These are phyloP conservation scores for Camellia japonica DNA, from an alignment of 148 eudicot genomes.

Conservation along the genomic window DNA sequence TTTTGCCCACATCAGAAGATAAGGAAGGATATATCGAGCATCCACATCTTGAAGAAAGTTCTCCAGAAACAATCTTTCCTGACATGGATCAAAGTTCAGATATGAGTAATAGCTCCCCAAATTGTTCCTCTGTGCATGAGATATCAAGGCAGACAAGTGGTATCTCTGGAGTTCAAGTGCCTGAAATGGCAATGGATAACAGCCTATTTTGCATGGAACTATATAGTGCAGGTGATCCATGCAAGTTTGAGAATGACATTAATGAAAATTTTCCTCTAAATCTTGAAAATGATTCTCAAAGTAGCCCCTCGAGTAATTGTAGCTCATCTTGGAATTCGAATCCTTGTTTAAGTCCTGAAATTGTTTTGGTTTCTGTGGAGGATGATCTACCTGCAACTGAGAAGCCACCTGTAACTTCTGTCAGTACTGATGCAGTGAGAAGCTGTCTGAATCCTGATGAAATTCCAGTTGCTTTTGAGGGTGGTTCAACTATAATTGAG, in stretches of 20 bases:
- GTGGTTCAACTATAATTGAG: conserved; percentile 17
- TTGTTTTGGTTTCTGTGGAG: conserved; percentile 14
- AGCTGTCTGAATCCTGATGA: conserved; percentile 8
- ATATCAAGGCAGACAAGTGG: background rate
- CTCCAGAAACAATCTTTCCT: conserved; percentile 22
- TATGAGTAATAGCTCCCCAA: conserved; percentile 15
- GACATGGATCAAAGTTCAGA: conserved; percentile 22
- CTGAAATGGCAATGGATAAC: background rate
- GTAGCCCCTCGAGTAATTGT: conserved; percentile 9
- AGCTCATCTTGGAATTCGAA: conserved; percentile 14
- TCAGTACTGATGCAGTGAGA: background rate
- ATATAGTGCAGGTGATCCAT: background rate
- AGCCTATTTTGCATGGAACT: background rate
- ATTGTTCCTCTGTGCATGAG: conserved; percentile 14
- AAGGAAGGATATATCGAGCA: conserved; percentile 17
- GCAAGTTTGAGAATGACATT: background rate
- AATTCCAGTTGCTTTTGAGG: conserved; percentile 1
- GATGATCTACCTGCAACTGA: conserved; percentile 13
- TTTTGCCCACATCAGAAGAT: conserved; percentile 21
- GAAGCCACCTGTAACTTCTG: conserved; percentile 13
- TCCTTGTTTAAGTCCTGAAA: conserved; percentile 16
- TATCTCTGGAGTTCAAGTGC: conserved; percentile 6
- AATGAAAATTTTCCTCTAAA: conserved; percentile 13
- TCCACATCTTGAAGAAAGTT: conserved; percentile 23
- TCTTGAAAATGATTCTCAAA: conserved; percentile 9